Conservation (phyloP, 192 early-diverging fungal genomes). For the Podila epicladia region DNA sequence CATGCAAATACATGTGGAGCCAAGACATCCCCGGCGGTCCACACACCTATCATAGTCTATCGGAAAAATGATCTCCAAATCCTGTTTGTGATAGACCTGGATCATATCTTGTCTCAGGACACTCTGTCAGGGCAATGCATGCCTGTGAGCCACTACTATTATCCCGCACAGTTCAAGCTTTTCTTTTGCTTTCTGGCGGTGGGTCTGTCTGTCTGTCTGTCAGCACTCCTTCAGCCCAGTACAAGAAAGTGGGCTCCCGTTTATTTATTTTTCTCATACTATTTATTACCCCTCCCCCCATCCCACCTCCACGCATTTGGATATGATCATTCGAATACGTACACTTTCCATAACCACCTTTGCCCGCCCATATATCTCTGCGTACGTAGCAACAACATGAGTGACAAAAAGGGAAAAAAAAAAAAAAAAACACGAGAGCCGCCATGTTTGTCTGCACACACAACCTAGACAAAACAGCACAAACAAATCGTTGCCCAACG, state of each 20-base stretch:
- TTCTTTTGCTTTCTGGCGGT: too few relatives aligned
- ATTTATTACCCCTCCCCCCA: background rate
- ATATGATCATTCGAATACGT: background rate
- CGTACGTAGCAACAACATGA: background rate
- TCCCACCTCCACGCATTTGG: background rate
- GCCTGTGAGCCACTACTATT: too few relatives aligned
- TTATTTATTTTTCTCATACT: background rate
- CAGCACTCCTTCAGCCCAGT: too few relatives aligned
- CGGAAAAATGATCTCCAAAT: constrained; percentile 4
- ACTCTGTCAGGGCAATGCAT: too few relatives aligned
- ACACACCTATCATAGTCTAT: background rate
- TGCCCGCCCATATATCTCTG: background rate
- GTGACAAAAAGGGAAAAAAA: background rate
- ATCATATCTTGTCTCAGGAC: too few relatives aligned
- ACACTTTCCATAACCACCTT: background rate
- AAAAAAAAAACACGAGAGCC: background rate
- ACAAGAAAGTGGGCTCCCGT: background rate
- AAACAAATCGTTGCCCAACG: background rate
- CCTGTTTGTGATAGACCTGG: too few relatives aligned
- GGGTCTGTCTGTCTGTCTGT: too few relatives aligned
- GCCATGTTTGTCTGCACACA: background rate
- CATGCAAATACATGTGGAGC: too few relatives aligned
- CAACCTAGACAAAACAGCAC: background rate
- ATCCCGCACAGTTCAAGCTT: too few relatives aligned
- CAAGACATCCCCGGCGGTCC: background rate